Evolutionary conservation across 2,329 filamentous ascomycete species (phyloP).

Genomic region (Pseudocercospora fuligena): DNA sequence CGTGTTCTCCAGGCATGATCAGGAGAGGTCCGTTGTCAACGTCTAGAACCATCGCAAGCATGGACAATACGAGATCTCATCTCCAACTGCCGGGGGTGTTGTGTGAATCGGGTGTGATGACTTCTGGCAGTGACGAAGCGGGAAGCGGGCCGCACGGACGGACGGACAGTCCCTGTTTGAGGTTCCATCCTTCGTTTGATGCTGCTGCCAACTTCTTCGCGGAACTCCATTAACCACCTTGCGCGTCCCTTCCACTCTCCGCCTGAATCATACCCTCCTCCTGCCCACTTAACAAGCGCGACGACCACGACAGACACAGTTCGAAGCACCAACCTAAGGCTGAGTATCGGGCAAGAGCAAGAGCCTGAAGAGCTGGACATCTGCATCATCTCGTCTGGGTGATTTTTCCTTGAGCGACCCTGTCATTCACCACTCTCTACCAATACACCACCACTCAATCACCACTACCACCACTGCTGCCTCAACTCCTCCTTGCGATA

Average conservation of each 20-base stretch:
- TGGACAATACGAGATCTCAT: background rate
- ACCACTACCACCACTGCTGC: background rate
- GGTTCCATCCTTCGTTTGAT: background rate
- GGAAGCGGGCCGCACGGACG: background rate
- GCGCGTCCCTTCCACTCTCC: background rate
- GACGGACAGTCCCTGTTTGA: background rate
- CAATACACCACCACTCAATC: background rate
- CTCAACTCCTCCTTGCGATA: constrained; percentile 9
- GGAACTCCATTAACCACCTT: background rate
- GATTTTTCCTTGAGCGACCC: constrained; percentile 14
- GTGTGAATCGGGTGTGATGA: no score
- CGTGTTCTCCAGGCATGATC: no score
- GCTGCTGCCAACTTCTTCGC: constrained; percentile 7
- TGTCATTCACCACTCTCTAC: background rate
- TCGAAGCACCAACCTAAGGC: background rate
- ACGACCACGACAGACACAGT: background rate
- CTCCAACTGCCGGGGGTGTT: background rate
- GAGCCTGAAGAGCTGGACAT: background rate
- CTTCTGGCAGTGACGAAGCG: background rate
- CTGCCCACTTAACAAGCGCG: background rate
- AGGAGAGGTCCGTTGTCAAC: no score
- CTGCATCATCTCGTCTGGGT: background rate
- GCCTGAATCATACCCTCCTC: background rate
- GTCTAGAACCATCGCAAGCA: no score
- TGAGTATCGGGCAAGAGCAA: constrained; percentile 8